phyloP scores from a whole-genome alignment of 2,329 filamentous ascomycete genomes.

The Ascocoryne sarcoides region DNA sequence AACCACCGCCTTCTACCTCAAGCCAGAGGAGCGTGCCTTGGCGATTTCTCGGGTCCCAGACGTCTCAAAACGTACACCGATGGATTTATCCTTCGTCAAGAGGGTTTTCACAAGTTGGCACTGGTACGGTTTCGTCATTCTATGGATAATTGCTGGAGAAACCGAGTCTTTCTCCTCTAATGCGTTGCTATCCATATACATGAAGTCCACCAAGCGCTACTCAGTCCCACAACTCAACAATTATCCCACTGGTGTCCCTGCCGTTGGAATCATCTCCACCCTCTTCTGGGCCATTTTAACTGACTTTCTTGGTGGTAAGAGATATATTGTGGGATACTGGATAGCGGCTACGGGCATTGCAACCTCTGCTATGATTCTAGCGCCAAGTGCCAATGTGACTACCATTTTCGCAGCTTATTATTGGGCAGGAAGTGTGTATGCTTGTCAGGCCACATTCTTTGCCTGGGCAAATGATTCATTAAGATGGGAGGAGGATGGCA shows the following conservation, averaged over 20 bases:
- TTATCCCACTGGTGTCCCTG: constrained; percentile 43
- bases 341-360: constrained; percentile 56
- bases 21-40: constrained; percentile 32
- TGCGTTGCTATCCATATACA: constrained; percentile 43
- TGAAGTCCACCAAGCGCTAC: constrained; percentile 38
- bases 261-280: constrained; percentile 43
- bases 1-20: constrained; percentile 35
- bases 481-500: constrained; percentile 53
- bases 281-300: constrained; percentile 63
- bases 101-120: constrained; percentile 51
- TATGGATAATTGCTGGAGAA: constrained; percentile 64
- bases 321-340: constrained; percentile 59
- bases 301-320: constrained; percentile 52
- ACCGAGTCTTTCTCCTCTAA: constrained; percentile 64
- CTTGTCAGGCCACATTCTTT: constrained; percentile 66
- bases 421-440: constrained; percentile 61
- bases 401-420: constrained; percentile 61
- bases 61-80: constrained; percentile 34
- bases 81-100: constrained; percentile 39
- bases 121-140: constrained; percentile 56
- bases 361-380: constrained; percentile 53
- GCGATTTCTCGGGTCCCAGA: constrained; percentile 37
- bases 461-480: constrained; percentile 64
- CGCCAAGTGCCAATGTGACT: constrained; percentile 30
- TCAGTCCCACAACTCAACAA: constrained; percentile 42